These are phyloP conservation scores for Melampsora americana DNA, from an alignment of 1,284 basidiomycete species.

Conservation along the genomic window DNA sequence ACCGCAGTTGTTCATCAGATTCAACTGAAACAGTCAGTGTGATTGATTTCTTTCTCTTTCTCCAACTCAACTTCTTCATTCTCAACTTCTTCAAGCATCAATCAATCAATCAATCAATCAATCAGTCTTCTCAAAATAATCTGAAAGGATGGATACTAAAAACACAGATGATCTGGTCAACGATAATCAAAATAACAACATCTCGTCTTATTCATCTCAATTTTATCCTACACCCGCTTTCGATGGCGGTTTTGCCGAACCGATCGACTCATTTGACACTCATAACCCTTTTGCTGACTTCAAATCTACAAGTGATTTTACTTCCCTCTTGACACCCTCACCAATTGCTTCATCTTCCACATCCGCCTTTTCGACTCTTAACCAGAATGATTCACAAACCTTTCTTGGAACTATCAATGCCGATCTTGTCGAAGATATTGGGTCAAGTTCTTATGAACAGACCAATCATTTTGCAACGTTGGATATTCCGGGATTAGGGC, in stretches of 20 bases:
- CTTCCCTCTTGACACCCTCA: not conserved
- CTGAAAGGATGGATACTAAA: not conserved
- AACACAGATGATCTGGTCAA: not conserved
- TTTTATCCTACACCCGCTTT: slow-evolving; percentile 1
- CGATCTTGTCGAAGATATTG: not conserved
- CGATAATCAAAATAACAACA: not conserved
- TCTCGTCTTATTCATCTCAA: not conserved
- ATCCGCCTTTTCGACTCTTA: not conserved
- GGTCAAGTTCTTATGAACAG: not conserved
- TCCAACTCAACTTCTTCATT: not conserved
- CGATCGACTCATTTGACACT: slow-evolving; percentile 6
- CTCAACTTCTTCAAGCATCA: not conserved
- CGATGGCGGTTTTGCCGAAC: slow-evolving; percentile 4
- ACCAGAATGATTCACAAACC: not conserved
- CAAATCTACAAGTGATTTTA: not conserved
- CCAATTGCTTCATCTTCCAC: not conserved
- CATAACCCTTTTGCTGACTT: slow-evolving; percentile 4
- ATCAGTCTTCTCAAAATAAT: not conserved
- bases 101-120: too few relatives aligned
- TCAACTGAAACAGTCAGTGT: too few relatives aligned
- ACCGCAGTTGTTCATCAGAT: too few relatives aligned
- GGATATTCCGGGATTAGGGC: not conserved
- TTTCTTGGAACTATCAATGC: not conserved
- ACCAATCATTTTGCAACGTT: not conserved
- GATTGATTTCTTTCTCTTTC: not conserved